Evolutionary conservation across 495 filamentous ascomycete species (phyloP), one percentile per base, ranked within the genome.

Genomic region (Penicillium steckii): DNA sequence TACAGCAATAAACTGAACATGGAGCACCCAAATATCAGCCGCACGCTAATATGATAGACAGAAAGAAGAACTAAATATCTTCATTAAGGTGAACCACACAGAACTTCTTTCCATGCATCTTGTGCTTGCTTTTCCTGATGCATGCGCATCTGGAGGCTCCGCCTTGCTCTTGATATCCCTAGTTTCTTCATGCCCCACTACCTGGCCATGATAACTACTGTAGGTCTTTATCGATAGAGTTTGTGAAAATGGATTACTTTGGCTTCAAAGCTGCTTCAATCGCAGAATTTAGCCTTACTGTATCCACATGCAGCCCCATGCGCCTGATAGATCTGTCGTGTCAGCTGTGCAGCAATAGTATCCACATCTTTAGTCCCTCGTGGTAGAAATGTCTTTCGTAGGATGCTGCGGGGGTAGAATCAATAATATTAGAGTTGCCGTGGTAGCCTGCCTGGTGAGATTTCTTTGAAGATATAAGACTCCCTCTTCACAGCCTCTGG

Each of bases 381-480:
- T 24, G 13, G 26, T 21, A 35, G 42, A 46, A 13, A 47, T 42
- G 23, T 33, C 35, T 48, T 27, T 32, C 13, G 41, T 48, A n/a
- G n/a, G n/a, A n/a, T n/a, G n/a, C n/a, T n/a, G n/a, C n/a, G n/a
- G n/a, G n/a, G n/a, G n/a, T n/a, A n/a, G n/a, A n/a, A n/a, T n/a
- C n/a, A n/a, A n/a, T n/a, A n/a, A n/a, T n/a, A n/a, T n/a, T n/a
- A n/a, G n/a, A n/a, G n/a, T n/a, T n/a, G n/a, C n/a, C n/a, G n/a
- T n/a, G n/a, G n/a, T n/a, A n/a, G n/a, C n/a, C n/a, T n/a, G n/a
- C n/a, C n/a, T n/a, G n/a, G n/a, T n/a, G n/a, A n/a, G n/a, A n/a
- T n/a, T n/a, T n/a, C n/a, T n/a, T 10, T 23, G 4, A 18, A 37
- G 4, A 41, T 53, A 47, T 53, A 53, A 53, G 51, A 53, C n/a